Base-by-base conservation (phyloP, 139 green algal genomes). In the Tetraselmis chui region DNA sequence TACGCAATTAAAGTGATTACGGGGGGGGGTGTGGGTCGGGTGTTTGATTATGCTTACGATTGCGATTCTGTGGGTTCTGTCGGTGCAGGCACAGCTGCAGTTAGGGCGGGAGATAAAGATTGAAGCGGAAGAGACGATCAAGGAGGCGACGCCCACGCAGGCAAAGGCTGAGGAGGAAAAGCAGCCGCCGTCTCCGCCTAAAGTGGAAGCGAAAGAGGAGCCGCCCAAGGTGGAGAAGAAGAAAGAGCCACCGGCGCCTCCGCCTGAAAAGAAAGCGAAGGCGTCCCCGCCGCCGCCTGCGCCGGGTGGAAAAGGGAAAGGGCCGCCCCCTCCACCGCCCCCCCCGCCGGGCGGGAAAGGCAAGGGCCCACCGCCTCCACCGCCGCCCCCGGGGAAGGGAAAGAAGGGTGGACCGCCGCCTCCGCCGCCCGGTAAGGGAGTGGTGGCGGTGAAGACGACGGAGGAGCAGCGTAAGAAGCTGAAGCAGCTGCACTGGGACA, bases 401-500 rank as follows among this genome's bases (percentile, higher is more conserved):
- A 67, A 22, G 28, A 83, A 83, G 76, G 31, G 31, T 0, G 31
- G 30, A 2, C 45, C 84, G 11, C 59, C 76, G 2, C 83, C 83
- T 18, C 80, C 83, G n/a, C 85, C 83, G 25, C 83, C 83, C 1
- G 83, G 79, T 23, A 78, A 76, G 5, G 2, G 28, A 1, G 22
- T 76, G 59, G 84, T 77, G 25, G 76, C 88, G 76, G 79, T 84
- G 84, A 67, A 76, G 31, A 78, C 83, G 28, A 88, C 79, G 2
- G 81, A 87, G 24, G 86, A 86, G 76, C 88, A 93, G 87, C 82
- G 79, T 32, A 84, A 84, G 76, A 86, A 88, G 74, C 85, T 97
- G 22, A 96, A 96, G 87, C 85, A 90, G 87, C 86, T 97, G 79
- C 93, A 97, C 87, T 97, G 93, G 93, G 90, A 96, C 59, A 96